phyloP scores from a whole-genome alignment of 495 filamentous ascomycete genomes.

The Penicillium canescens region DNA sequence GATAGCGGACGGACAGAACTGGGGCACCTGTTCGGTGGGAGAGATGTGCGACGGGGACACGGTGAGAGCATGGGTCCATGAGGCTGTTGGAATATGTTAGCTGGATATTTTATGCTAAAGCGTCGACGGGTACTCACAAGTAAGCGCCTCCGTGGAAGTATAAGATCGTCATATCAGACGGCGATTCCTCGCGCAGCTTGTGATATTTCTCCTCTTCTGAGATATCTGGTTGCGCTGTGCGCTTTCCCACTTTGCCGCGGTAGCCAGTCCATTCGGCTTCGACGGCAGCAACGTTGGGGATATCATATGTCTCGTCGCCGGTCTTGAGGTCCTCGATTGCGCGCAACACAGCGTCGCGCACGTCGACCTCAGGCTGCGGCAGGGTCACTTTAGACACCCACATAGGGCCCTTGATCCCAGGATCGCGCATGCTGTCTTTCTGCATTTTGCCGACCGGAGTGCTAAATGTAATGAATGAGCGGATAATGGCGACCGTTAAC shows the following conservation, averaged over 20 bases:
- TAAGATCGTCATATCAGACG: slow-evolving; percentile 66
- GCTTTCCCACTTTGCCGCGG: slow-evolving; percentile 55
- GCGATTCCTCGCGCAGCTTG: slow-evolving; percentile 69
- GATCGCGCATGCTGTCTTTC: slow-evolving; percentile 57
- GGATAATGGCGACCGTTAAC: slow-evolving; percentile 68
- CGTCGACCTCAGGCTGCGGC: slow-evolving; percentile 54
- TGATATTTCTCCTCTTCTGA: slow-evolving; percentile 72
- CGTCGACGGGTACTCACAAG: slow-evolving; percentile 41
- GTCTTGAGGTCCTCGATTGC: slow-evolving; percentile 66
- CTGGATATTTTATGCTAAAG: background rate
- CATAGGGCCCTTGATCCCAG: slow-evolving; percentile 72
- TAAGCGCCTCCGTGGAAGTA: slow-evolving; percentile 93
- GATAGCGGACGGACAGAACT: slow-evolving; percentile 80
- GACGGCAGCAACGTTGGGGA: slow-evolving; percentile 57
- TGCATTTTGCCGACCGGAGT: slow-evolving; percentile 63
- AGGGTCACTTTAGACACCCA: slow-evolving; percentile 74
- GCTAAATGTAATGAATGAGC: slow-evolving; percentile 54
- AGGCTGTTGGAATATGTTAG: slow-evolving; percentile 39
- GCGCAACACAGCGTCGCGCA: slow-evolving; percentile 57
- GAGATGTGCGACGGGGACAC: slow-evolving; percentile 45
- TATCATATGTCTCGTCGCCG: slow-evolving; percentile 45
- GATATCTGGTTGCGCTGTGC: slow-evolving; percentile 55
- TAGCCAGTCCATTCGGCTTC: slow-evolving; percentile 90
- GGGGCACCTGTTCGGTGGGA: slow-evolving; percentile 55
- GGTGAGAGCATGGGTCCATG: slow-evolving; percentile 74